Evolutionary conservation across 306 rosid genomes (phyloP).

Genomic region (Cicer judaicum): DNA sequence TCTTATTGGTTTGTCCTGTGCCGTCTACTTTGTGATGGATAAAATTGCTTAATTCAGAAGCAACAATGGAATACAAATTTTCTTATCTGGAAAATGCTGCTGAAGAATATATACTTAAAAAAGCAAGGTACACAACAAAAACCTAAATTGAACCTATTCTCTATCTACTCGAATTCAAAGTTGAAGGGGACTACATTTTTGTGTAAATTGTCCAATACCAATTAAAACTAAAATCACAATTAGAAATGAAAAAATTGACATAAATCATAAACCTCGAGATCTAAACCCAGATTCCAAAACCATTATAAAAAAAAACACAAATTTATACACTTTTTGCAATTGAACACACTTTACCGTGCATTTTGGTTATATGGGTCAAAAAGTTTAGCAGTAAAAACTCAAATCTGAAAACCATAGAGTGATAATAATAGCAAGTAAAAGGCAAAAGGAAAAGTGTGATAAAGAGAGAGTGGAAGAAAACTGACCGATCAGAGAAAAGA

Average conservation of each 20-base stretch:
- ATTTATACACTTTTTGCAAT: conserved; percentile 37
- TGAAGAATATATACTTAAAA: conserved; percentile 39
- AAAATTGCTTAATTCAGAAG: conserved; percentile 43
- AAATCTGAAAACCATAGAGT: conserved; percentile 41
- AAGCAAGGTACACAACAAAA: conserved; percentile 5
- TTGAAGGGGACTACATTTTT: conserved; percentile 37
- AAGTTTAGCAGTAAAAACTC: conserved; percentile 29
- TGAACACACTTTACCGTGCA: conserved; percentile 36
- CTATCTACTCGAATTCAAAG: conserved; percentile 27
- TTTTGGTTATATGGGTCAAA: conserved; percentile 29
- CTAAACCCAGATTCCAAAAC: conserved; percentile 55
- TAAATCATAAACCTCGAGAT: conserved; percentile 35
- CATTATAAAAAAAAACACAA: conserved; percentile 9
- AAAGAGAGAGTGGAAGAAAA: conserved; percentile 35
- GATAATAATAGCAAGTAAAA: conserved; percentile 26
- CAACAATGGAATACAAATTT: conserved; percentile 29
- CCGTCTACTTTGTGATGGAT: conserved; percentile 35
- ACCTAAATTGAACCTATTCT: conserved; percentile 40
- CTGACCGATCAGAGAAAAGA: conserved; percentile 62
- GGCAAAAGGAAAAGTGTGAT: neutral
- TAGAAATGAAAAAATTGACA: conserved; percentile 8
- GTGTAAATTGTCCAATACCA: conserved; percentile 14
- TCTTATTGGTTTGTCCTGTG: conserved; percentile 30
- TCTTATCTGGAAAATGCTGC: conserved; percentile 32
- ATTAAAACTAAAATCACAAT: conserved; percentile 15